Base-by-base conservation (phyloP, 129 eudicot genomes). In the carrot (Daucus carota) region DNA sequence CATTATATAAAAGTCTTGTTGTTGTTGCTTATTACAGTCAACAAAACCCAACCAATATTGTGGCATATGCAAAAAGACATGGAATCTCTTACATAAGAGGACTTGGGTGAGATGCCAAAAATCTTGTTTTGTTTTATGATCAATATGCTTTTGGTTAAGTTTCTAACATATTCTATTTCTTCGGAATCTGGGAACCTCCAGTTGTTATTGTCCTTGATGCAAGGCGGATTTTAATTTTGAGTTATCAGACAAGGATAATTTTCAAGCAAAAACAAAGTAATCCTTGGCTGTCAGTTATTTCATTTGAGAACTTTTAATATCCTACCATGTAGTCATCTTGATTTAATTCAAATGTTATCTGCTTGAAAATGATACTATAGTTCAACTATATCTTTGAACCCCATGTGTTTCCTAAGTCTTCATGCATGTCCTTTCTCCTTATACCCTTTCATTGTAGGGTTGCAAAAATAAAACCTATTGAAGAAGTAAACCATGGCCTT, bases 171-270 rank as follows among this genome's bases (percentile, higher is more conserved):
- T 41, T 32, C 54, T 32, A 28, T 73, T 44, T n/a, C 80, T 74
- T 47, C 78, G 89, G 97, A 90, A 87, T 86, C 86, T 92, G 50
- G 92, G 88, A 43, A 73, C 88, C 59, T 74, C 86, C 28, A 87
- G 86, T 80, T 92, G 89, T 80, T 92, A 89, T 78, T 92, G 97
- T 80, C 97, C 96, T 31, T 92, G 78, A 85, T 92, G 97, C 84
- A 89, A 81, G 83, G 91, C 86, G 8, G 86, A 88, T 87, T 89
- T 92, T 69, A 87, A 89, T 74, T 92, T 87, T 86, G 92, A 92
- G 83, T 85, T 92, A 79, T 87, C 96, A 44, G 96, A 89, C 86
- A 86, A 96, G 45, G 97, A 92, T 75, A 81, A 77, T 60, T 78
- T 66, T 59, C 92, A 85, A 74, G 78, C 81, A 75, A 87, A 86